These are phyloP conservation scores for Neoboletus brunneissimus DNA, from an alignment of 768 basidiomycete genomes.

Conservation along the genomic window DNA sequence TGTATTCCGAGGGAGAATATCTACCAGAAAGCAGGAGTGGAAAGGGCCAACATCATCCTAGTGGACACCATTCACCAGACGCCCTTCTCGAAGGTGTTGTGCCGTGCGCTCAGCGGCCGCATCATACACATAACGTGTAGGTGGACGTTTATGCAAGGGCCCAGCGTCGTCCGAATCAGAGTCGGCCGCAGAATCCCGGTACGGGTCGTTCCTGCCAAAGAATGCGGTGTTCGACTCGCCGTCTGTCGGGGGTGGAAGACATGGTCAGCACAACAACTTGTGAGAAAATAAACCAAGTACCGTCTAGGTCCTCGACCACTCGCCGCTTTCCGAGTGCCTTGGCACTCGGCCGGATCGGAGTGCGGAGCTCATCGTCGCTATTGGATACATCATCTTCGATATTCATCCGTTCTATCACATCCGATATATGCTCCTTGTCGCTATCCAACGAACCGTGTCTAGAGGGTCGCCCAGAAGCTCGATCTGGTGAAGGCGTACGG, in stretches of 20 bases:
- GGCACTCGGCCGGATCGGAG: constrained; percentile 66
- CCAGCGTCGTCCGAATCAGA: constrained; percentile 50
- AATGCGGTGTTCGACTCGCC: constrained; percentile 60
- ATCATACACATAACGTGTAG: constrained; percentile 83
- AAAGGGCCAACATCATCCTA: constrained; percentile 17
- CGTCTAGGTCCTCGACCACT: constrained; percentile 50
- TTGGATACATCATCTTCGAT: constrained; percentile 20
- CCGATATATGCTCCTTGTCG: constrained; percentile 22
- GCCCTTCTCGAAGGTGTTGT: constrained; percentile 51
- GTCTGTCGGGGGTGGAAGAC: constrained; percentile 15
- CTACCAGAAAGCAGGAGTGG: constrained; percentile 8
- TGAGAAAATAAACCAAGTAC: constrained; percentile 25
- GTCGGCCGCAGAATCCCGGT: constrained; percentile 37
- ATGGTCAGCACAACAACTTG: neutral
- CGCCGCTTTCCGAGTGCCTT: constrained; percentile 87
- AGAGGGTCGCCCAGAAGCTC: constrained; percentile 18
- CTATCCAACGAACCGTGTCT: constrained; percentile 26
- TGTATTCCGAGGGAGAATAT: constrained; percentile 10
- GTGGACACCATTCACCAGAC: constrained; percentile 47
- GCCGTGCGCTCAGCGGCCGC: constrained; percentile 81
- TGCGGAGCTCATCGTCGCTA: constrained; percentile 32
- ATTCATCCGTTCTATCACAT: constrained; percentile 29
- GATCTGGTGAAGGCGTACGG: constrained; percentile 70
- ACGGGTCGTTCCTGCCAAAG: constrained; percentile 39
- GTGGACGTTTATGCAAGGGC: constrained; percentile 40